A percentile compares a stretch with the other conserved stretches of the same genome.
Conservation (phyloP, 2,329 filamentous ascomycete species). For the Reticulascus tulasneorum region DNA sequence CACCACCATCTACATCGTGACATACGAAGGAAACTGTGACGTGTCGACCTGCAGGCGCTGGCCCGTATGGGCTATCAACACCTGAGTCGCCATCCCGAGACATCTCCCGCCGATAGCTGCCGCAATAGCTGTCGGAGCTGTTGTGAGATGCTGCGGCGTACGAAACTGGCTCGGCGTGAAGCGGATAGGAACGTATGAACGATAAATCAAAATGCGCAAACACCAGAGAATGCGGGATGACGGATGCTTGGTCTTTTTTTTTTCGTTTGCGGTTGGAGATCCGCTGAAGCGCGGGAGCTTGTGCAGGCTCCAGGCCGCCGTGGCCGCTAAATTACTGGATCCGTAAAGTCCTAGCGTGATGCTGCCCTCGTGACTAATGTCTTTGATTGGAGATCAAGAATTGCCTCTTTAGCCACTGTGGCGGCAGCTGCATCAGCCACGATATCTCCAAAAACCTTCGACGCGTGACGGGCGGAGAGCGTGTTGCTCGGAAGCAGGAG, state of each 20-base stretch:
- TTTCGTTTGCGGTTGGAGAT: too few species aligned
- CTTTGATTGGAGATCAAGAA: neutral
- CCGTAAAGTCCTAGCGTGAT: constrained; percentile 13
- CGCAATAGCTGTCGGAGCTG: too few species aligned
- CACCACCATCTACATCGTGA: neutral
- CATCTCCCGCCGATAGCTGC: constrained; percentile 34
- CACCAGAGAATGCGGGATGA: too few species aligned
- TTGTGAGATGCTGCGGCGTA: too few species aligned
- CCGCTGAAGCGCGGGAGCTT: constrained; percentile 12
- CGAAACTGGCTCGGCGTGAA: too few species aligned
- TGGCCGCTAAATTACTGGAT: constrained; percentile 13
- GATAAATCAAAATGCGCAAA: too few species aligned
- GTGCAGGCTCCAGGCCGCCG: constrained; percentile 11
- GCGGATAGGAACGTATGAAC: too few species aligned
- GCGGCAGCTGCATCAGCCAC: neutral
- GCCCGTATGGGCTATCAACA: constrained; percentile 91
- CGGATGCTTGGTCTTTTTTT: too few species aligned
- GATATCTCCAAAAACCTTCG: too few species aligned
- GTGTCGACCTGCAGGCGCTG: constrained; percentile 78
- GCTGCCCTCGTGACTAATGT: constrained; percentile 12
- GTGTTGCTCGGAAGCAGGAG: too few species aligned
- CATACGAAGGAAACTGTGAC: constrained; percentile 69
- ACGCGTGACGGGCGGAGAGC: too few species aligned
- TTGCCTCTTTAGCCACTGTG: neutral
- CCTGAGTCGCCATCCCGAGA: constrained; percentile 78